Evolutionary conservation across 2,329 filamentous ascomycete genomes (phyloP), one percentile per base, ranked within the genome.

Genomic region (Trichophyton schoenleinii): DNA sequence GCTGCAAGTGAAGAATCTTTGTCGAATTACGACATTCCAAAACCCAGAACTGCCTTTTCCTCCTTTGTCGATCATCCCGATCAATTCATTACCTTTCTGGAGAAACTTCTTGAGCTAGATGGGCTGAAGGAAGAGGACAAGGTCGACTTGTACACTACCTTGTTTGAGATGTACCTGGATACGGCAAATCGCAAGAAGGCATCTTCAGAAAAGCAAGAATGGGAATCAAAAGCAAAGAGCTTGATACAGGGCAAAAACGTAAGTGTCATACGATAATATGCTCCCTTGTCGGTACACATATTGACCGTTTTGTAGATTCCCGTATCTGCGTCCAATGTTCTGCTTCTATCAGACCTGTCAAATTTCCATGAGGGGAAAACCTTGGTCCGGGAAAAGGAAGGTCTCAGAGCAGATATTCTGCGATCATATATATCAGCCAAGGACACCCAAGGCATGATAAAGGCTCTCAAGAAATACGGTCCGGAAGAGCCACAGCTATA

Each of bases 81-180:
- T 62, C 86, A 96, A 69, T 97, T 99, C 68, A 92, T 97, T 64
- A 78, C 85, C 15, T 99, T 99, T 70, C 79, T 99, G 0, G 92
- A 99, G 74, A 90, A 91, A 3, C 91, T 92, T 63, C 82, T 95
- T 3, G 78, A 85, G 58, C 86, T 91, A 62, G 79, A 85, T 20
- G 81, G 82, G 22, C 74, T 95, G n/a, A 84, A 84, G 20, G 80
- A 88, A 41, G 81, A 84, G 7, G 88, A 96, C 70, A 88, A 85
- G 65, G 83, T 87, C 1, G 95, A 99, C 72, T 80, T 99, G 15
- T 94, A 94, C 70, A 97, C 92, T 0, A 96, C 95, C 0, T 74
- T 99, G 13, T 97, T 99, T 70, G 95, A 99, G 73, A 97, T 99
- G 88, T 99, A 97, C 70, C 79, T 99, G 7, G 88, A 95, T 72